Evolutionary conservation across 2,329 filamentous ascomycete genomes (phyloP).

Genomic region (Alternaria sp.): DNA sequence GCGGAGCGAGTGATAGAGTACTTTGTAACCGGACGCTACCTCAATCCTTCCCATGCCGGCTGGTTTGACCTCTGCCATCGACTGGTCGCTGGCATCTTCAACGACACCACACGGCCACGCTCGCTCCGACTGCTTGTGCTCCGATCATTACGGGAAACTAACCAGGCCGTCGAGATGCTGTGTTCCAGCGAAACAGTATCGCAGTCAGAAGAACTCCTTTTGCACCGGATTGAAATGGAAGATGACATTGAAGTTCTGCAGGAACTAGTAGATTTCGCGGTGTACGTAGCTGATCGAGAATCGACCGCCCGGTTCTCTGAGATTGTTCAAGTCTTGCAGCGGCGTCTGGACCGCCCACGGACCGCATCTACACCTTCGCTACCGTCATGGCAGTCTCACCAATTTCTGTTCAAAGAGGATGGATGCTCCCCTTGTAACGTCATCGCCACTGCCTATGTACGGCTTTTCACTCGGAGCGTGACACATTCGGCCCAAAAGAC

Average conservation of each 20-base stretch:
- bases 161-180: slow-evolving; percentile 60
- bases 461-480: slow-evolving; percentile 77
- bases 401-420: slow-evolving; percentile 19
- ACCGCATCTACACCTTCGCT: slow-evolving; percentile 20
- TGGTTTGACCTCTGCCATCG: slow-evolving; percentile 70
- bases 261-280: slow-evolving; percentile 68
- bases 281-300: slow-evolving; percentile 67
- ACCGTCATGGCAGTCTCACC: slow-evolving; percentile 23
- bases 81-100: slow-evolving; percentile 69
- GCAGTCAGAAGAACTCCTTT: slow-evolving; percentile 65
- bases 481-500: slow-evolving; percentile 70
- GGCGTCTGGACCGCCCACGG: slow-evolving; percentile 33
- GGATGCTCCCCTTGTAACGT: slow-evolving; percentile 68
- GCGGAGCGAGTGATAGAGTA: slow-evolving; percentile 70
- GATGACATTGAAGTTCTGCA: slow-evolving; percentile 69
- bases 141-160: slow-evolving; percentile 61
- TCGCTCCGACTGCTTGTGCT: slow-evolving; percentile 68
- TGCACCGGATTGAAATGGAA: slow-evolving; percentile 68
- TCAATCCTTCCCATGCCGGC: slow-evolving; percentile 71
- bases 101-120: slow-evolving; percentile 65
- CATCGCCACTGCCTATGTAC: slow-evolving; percentile 72
- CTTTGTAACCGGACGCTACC: slow-evolving; percentile 71
- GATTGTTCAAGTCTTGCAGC: slow-evolving; percentile 52
- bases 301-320: slow-evolving; percentile 64
- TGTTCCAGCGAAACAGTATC: slow-evolving; percentile 64